Evolutionary conservation across 2,329 filamentous ascomycete species (phyloP).

Genomic region (Fonsecaea nubica): DNA sequence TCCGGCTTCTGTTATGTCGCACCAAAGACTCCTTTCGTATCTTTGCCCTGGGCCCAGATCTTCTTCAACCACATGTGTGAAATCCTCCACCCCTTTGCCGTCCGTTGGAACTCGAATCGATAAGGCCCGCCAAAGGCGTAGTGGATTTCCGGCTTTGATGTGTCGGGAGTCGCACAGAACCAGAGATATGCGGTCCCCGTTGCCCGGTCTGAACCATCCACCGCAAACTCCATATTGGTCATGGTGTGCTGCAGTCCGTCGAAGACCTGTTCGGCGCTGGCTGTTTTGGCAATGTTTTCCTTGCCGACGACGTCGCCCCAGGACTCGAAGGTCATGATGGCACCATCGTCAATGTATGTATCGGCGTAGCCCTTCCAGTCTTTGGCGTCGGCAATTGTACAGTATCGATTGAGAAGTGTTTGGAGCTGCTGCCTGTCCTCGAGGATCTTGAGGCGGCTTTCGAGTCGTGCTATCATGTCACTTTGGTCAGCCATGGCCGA

Average conservation of each 20-base stretch:
- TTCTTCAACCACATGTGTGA: constrained; percentile 22
- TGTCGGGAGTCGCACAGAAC: constrained; percentile 25
- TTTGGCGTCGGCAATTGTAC: constrained; percentile 15
- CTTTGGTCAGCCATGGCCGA: constrained; percentile 12
- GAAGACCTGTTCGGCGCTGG: constrained; percentile 21
- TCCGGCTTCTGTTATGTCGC: too few species aligned
- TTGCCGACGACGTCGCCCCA: constrained; percentile 15
- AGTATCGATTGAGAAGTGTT: constrained; percentile 20
- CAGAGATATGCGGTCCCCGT: constrained; percentile 22
- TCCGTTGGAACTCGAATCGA: constrained; percentile 20
- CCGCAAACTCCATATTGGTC: constrained; percentile 27
- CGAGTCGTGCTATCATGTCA: constrained; percentile 11
- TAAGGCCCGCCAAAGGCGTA: constrained; percentile 30
- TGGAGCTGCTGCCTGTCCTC: constrained; percentile 22
- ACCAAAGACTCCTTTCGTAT: constrained; percentile 22
- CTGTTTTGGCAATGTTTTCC: constrained; percentile 18
- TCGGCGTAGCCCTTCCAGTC: constrained; percentile 26
- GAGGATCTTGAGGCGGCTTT: constrained; percentile 19
- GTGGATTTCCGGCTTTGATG: constrained; percentile 16
- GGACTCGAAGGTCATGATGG: constrained; percentile 20
- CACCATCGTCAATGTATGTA: constrained; percentile 17
- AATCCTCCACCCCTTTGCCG: constrained; percentile 21
- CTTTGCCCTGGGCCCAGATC: constrained; percentile 23
- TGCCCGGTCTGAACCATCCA: constrained; percentile 21
- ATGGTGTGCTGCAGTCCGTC: constrained; percentile 28